Conservation (phyloP, 2,329 filamentous ascomycete species). For the Arthrobotrys sinensis region DNA sequence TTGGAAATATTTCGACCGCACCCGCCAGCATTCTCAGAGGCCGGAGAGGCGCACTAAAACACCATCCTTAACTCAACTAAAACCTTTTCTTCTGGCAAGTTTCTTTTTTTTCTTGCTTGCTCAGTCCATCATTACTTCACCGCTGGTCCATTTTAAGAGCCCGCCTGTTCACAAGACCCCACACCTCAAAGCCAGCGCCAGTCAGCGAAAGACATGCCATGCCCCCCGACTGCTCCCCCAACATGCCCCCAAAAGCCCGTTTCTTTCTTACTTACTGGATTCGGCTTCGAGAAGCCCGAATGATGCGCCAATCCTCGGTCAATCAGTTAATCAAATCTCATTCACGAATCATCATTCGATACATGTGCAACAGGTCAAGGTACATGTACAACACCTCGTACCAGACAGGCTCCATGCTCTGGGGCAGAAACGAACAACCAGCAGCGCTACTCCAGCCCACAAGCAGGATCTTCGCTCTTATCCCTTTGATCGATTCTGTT, state of each 20-base stretch:
- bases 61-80: slow-evolving; percentile 5
- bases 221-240: slow-evolving; percentile 22
- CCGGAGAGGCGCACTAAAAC: slow-evolving; percentile 35
- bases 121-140: slow-evolving; percentile 49
- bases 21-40: slow-evolving; percentile 48
- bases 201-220: slow-evolving; percentile 25
- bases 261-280: slow-evolving; percentile 59
- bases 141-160: slow-evolving; percentile 51
- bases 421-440: background rate
- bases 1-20: slow-evolving; percentile 44
- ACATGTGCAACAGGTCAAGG: slow-evolving; percentile 39
- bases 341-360: slow-evolving; percentile 42
- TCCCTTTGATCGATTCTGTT: slow-evolving; percentile 59
- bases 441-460: slow-evolving; percentile 12
- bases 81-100: slow-evolving; percentile 14
- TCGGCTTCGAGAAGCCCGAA: slow-evolving; percentile 58
- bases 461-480: slow-evolving; percentile 50
- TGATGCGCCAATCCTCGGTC: slow-evolving; percentile 59
- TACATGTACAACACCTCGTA: slow-evolving; percentile 31
- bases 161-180: slow-evolving; percentile 58
- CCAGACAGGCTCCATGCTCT: background rate
- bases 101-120: slow-evolving; percentile 24
- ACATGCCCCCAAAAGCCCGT: slow-evolving; percentile 47
- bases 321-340: slow-evolving; percentile 59
- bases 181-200: slow-evolving; percentile 48